Percentiles rank a stretch among this genome's conserved stretches.
Evolutionary conservation across 495 filamentous ascomycete species (phyloP).

Genomic region (Ramalina peruviana): DNA sequence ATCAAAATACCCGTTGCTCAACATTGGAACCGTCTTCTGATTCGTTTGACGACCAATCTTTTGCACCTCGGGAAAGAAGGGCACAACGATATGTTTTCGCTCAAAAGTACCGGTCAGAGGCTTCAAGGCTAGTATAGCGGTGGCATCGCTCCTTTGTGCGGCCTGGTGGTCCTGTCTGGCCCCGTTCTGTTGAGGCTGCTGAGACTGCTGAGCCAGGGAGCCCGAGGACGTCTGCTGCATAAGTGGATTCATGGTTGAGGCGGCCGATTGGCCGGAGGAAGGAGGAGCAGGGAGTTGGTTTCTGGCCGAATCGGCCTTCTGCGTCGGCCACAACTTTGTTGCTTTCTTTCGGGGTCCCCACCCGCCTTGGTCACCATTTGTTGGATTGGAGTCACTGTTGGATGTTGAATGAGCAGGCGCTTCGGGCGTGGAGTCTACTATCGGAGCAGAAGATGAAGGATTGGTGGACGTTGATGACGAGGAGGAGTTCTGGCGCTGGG

Average conservation of each 20-base stretch:
- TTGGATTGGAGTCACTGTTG: constrained; percentile 31
- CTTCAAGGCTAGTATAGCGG: constrained; percentile 64
- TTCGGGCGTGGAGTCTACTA: constrained; percentile 39
- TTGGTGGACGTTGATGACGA: constrained; percentile 65
- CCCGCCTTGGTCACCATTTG: constrained; percentile 28
- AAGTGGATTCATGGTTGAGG: constrained; percentile 48
- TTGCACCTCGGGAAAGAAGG: constrained; percentile 74
- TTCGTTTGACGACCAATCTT: constrained; percentile 95
- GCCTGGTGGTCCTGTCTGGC: constrained; percentile 36
- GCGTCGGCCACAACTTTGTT: constrained; percentile 58
- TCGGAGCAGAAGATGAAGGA: constrained; percentile 62
- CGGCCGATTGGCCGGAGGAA: constrained; percentile 51
- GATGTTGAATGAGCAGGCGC: constrained; percentile 29
- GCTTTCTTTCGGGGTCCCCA: constrained; percentile 53
- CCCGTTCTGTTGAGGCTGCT: constrained; percentile 46
- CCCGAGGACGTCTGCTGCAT: constrained; percentile 64
- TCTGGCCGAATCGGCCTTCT: constrained; percentile 51
- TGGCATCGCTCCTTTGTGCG: constrained; percentile 40
- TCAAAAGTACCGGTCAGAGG: constrained; percentile 94
- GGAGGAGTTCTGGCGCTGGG: constrained; percentile 76
- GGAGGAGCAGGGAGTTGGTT: constrained; percentile 49
- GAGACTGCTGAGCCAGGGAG: constrained; percentile 48
- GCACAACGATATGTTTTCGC: constrained; percentile 85
- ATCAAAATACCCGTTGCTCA: constrained; percentile 88
- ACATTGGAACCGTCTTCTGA: constrained; percentile 80